Evolutionary conservation across 257 asterid genomes (phyloP).

Genomic region (Solanum okadae): DNA sequence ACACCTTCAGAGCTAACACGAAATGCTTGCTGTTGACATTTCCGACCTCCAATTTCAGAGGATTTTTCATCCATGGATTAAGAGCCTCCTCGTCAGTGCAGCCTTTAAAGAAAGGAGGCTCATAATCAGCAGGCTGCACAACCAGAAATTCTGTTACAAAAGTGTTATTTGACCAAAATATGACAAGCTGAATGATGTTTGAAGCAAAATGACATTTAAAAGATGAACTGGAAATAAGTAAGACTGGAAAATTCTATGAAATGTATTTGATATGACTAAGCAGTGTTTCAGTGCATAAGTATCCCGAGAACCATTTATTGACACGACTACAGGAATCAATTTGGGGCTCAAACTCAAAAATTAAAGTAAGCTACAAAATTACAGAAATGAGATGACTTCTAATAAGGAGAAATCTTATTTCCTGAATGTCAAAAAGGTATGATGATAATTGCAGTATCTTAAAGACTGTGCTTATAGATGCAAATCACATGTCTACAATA

Average conservation of each 20-base stretch:
- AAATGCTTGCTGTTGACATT: slow-evolving; percentile 89
- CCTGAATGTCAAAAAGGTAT: not conserved
- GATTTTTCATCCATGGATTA: slow-evolving; percentile 74
- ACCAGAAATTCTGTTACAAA: slow-evolving; percentile 8
- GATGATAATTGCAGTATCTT: not conserved
- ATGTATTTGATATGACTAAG: not conserved
- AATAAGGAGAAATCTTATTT: not conserved
- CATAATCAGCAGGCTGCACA: slow-evolving; percentile 92
- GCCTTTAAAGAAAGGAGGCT: slow-evolving; percentile 91
- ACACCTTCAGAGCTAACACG: slow-evolving; percentile 79
- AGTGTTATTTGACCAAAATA: not conserved
- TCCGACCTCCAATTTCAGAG: slow-evolving; percentile 92
- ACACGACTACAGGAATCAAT: not conserved
- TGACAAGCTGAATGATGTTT: not conserved
- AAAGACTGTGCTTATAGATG: not conserved
- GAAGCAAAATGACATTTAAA: not conserved
- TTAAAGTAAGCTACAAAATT: not conserved
- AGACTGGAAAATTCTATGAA: not conserved
- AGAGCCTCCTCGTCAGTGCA: slow-evolving; percentile 78
- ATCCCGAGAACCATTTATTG: not conserved
- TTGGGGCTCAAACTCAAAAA: not conserved
- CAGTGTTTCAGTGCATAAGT: not conserved
- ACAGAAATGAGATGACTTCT: not conserved
- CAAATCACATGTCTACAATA: not conserved
- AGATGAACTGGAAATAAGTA: not conserved